These are phyloP conservation scores for Fomitopsis schrenkii DNA, from an alignment of 1,284 basidiomycete genomes.

Conservation along the genomic window DNA sequence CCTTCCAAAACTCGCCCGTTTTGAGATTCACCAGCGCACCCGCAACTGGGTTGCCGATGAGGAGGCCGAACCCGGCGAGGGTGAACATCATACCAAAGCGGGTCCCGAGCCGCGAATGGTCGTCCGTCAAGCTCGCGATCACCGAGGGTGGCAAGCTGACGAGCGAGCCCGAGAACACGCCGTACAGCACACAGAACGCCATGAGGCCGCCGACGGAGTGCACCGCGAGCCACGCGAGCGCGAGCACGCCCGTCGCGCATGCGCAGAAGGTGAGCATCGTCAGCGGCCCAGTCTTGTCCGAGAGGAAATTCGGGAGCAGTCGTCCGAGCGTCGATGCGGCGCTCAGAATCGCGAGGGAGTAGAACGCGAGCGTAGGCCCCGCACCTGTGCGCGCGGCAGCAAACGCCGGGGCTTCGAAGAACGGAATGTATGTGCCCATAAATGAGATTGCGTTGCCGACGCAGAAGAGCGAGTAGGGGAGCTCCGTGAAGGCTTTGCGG, in stretches of 20 bases:
- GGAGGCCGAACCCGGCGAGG: conserved; percentile 5
- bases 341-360: conserved; percentile 20
- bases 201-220: conserved; percentile 12
- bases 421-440: conserved; percentile 9
- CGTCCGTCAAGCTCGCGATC: conserved; percentile 4
- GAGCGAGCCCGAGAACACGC: conserved; percentile 22
- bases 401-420: conserved; percentile 8
- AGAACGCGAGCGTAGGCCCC: background rate
- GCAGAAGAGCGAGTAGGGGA: conserved; percentile 7
- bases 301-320: conserved; percentile 15
- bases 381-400: conserved; percentile 1
- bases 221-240: conserved; percentile 20
- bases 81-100: conserved; percentile 11
- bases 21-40: conserved; percentile 7
- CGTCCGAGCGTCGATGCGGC: conserved; percentile 15
- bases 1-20: conserved; percentile 1
- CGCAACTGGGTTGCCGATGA: conserved; percentile 10
- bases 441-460: conserved; percentile 3
- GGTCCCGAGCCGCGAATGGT: conserved; percentile 3
- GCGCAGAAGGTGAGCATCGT: conserved; percentile 15
- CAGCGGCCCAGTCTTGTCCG: conserved; percentile 18
- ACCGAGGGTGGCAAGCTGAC: conserved; percentile 5
- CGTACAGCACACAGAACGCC: conserved; percentile 21
- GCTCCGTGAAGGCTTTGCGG: background rate
- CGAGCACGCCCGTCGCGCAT: conserved; percentile 11